Conservation (phyloP, 306 rosid genomes). For the Castanea mollissima region DNA sequence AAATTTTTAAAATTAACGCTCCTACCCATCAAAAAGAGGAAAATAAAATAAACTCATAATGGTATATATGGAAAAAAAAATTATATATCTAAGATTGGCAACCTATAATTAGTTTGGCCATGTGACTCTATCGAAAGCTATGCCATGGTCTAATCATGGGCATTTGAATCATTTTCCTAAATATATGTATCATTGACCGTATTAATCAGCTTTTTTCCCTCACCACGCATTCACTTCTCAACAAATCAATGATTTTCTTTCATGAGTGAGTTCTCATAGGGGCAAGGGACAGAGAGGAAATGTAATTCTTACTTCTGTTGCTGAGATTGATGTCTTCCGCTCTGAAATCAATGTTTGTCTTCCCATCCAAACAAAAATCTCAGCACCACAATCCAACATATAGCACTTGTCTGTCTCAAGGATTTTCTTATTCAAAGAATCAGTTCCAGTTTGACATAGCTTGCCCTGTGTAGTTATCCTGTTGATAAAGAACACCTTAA, state of each 20-base stretch:
- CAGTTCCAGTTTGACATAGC: constrained; percentile 49
- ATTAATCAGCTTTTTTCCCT: not conserved
- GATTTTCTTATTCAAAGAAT: constrained; percentile 53
- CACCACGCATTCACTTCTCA: not conserved
- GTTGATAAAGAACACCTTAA: constrained; percentile 27
- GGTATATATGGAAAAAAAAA: not conserved
- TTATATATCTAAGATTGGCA: not conserved
- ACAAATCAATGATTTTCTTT: not conserved
- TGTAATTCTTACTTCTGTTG: constrained; percentile 67
- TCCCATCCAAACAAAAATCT: constrained; percentile 94
- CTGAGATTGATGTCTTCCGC: constrained; percentile 72
- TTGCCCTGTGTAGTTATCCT: constrained; percentile 88
- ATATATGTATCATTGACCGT: not conserved
- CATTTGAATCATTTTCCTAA: not conserved
- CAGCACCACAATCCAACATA: constrained; percentile 81
- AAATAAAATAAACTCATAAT: not conserved
- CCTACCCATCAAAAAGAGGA: too few relatives aligned
- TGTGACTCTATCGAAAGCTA: not conserved
- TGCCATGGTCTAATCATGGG: not conserved
- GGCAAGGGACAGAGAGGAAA: constrained; percentile 3
- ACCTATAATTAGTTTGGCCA: not conserved
- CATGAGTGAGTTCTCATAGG: not conserved
- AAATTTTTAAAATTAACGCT: too few relatives aligned
- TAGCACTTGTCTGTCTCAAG: constrained; percentile 86
- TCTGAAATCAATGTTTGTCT: constrained; percentile 73